Evolutionary conservation across 768 basidiomycete species (phyloP), one percentile per base, ranked within the genome.

Genomic region (Glaciozyma martinii): DNA sequence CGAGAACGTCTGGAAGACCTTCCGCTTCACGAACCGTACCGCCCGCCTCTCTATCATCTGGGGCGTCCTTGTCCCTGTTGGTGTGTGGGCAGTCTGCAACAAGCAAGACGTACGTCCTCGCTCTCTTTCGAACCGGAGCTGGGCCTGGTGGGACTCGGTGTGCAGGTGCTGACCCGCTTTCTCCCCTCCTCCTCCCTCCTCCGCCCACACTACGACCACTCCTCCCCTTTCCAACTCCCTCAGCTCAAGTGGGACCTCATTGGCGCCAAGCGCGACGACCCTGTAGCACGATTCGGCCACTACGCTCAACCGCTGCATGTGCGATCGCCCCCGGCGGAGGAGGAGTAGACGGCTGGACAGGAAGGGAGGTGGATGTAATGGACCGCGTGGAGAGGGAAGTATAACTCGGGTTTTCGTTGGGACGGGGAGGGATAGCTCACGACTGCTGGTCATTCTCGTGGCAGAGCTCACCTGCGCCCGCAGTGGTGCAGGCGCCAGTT

Each of bases 1-100:
- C 61, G 76, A 77, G 66, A 77, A 78, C 71, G 76, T 77, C 32
- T 78, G 75, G 71, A 72, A 75, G 47, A 71, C 63, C 40, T 78
- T 78, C 74, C 73, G 70, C 33, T 76, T 78, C 71, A 78, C 76
- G 1, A 68, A 65, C 19, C 60, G 65, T 29, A 74, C 75, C 40
- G 71, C 76, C n/a, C 67, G 76, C 60, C 70, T 71, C 23, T 70
- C 75, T 1, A 27, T 76, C 37, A 42, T 76, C 37, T 75, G 74
- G 71, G 76, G 74, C n/a, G 65, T 72, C 5, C 55, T 74, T 52
- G 71, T 76, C 6, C 67, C 68, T 43, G 74, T 76, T 37, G 74
- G 70, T 16, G 59, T 70, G 32, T 73, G 74, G 29, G 72, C 72
- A 21, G 27, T 69, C n/a, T 63, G 71, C 33, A 60, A 70, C 40